Base-by-base conservation (phyloP, 1,284 basidiomycete genomes). In the Pyrrhoderma lamaoense region DNA sequence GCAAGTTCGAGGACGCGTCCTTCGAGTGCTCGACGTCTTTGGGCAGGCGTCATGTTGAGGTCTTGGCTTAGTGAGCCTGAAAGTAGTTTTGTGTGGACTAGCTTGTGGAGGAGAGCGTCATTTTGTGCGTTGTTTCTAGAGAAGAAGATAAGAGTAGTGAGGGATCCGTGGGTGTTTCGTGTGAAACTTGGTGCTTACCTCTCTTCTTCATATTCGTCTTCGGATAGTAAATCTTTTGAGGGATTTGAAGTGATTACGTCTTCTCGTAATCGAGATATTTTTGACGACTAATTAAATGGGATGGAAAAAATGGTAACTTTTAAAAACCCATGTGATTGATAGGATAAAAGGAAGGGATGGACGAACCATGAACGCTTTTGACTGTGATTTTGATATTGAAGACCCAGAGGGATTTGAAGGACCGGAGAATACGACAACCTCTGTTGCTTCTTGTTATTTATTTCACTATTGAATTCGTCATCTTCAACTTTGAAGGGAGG, bases 81-180 rank as follows among this genome's bases (percentile, higher is more conserved):
- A 2, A 90, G 69, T 3, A 90, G 67, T 59, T 82, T 75, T 0
- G 87, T 89, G 61, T 90, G 88, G 8, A 90, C 75, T 8, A 90
- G 70, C 46, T 77, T 80, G 63, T 89, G 85, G 4, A 90, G 72
- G 22, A 85, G 65, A 0, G 77, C 80, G 60, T 90, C 87, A 50
- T 90, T 89, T 58, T 85, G 79, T 11, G 70, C 64, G 62, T 88
- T 86, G 16, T 82, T 77, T 43, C 88, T 89, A 49, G n/a, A 5
- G 38, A 22, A 16, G 38, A 40, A 40, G 38, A 18, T 40, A 7
- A 22, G 5, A 22, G n/a, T 16, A 18, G n/a, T 7, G 38, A 40
- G 35, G 16, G 16, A 37, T 37, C 16, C 35, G 35, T 37, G 16
- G 35, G 16, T n/a, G n/a, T n/a, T n/a, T n/a, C n/a, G n/a, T n/a